phyloP scores from a whole-genome alignment of 2,329 filamentous ascomycete species.

The Pezicula radicicola region DNA sequence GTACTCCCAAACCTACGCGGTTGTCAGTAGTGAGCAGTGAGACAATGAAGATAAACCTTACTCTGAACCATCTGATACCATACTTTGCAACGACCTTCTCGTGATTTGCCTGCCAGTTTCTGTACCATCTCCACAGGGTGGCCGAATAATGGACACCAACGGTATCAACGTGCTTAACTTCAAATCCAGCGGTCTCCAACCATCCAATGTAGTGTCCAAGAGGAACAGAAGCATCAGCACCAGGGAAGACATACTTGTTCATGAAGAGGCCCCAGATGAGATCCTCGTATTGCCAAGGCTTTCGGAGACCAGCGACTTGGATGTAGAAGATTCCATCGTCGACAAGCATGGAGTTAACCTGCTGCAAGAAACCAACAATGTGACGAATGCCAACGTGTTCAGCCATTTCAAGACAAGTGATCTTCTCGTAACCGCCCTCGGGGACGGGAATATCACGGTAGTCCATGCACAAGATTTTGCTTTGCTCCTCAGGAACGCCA shows the following conservation, averaged over 20 bases:
- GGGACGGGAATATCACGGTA: constrained; percentile 91
- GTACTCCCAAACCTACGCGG: constrained; percentile 71
- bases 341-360: constrained; percentile 93
- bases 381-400: constrained; percentile 97
- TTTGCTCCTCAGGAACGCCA: constrained; percentile 83
- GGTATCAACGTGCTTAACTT: constrained; percentile 89
- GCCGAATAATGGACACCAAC: constrained; percentile 96
- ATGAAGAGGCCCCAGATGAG: constrained; percentile 98
- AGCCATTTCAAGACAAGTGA: constrained; percentile 97
- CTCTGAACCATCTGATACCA: constrained; percentile 90
- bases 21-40: constrained; percentile 11
- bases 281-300: constrained; percentile 97
- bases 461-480: constrained; percentile 90
- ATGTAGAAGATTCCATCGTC: constrained; percentile 96
- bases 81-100: constrained; percentile 96
- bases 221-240: constrained; percentile 91
- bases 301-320: constrained; percentile 90
- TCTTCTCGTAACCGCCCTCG: constrained; percentile 82
- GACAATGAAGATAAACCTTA: constrained; percentile 44
- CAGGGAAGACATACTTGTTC: constrained; percentile 99
- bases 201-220: constrained; percentile 83
- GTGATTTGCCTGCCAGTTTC: constrained; percentile 94
- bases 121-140: constrained; percentile 96
- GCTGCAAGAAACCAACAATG: constrained; percentile 74
- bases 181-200: constrained; percentile 83